Conservation (phyloP, 2,329 filamentous ascomycete genomes). For the Parastagonospora nodorum region DNA sequence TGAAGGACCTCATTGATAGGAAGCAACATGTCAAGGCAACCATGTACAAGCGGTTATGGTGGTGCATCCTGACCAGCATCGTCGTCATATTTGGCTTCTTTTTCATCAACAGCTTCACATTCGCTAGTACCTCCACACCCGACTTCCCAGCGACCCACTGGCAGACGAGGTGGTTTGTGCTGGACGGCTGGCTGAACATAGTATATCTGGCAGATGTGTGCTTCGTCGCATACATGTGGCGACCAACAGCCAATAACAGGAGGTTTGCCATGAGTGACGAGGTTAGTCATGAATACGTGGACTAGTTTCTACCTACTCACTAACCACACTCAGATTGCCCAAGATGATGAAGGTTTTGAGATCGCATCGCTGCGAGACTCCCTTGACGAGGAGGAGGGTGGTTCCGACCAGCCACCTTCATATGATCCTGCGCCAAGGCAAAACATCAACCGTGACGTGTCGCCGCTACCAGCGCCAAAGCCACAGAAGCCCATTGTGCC, state of each 20-base stretch:
- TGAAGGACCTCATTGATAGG: conserved; percentile 93
- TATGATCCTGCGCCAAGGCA: conserved; percentile 47
- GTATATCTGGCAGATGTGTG: conserved; percentile 94
- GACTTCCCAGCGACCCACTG: conserved; percentile 96
- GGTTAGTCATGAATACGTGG: conserved; percentile 50
- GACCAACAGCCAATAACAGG: conserved; percentile 93
- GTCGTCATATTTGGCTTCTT: conserved; percentile 97
- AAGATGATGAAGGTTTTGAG: conserved; percentile 98
- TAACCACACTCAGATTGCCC: conserved; percentile 69
- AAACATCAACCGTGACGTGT: conserved; percentile 43
- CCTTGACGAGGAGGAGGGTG: conserved; percentile 66
- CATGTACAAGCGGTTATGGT: conserved; percentile 99
- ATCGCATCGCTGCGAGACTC: conserved; percentile 87
- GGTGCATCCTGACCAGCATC: conserved; percentile 91
- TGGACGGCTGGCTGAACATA: conserved; percentile 96
- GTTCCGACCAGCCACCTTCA: conserved; percentile 41
- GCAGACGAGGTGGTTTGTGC: conserved; percentile 96
- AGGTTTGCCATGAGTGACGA: conserved; percentile 99
- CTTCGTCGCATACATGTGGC: conserved; percentile 94
- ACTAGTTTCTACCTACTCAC: conserved; percentile 8
- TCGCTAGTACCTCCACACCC: conserved; percentile 81
- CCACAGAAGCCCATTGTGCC: conserved; percentile 55
- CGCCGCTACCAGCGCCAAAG: conserved; percentile 59
- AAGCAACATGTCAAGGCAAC: conserved; percentile 90
- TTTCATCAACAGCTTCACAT: conserved; percentile 96